Evolutionary conservation across 495 filamentous ascomycete species (phyloP).

Genomic region (Filosporella fistucella): DNA sequence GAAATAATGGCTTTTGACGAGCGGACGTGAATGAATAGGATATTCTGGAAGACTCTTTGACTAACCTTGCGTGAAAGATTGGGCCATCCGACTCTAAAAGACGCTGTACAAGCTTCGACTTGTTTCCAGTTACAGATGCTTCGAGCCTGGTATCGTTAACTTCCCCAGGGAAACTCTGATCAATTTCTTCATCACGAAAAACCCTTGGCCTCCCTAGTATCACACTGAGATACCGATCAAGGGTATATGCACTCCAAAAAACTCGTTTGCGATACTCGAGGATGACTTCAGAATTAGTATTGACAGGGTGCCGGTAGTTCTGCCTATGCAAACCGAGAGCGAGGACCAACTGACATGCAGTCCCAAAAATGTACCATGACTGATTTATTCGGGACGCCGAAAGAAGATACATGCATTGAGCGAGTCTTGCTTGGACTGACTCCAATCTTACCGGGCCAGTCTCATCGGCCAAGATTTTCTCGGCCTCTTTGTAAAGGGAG

Average conservation of each 20-base stretch:
- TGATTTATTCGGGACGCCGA: constrained; percentile 32
- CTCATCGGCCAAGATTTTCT: constrained; percentile 23
- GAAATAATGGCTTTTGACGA: neutral
- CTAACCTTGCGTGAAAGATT: constrained; percentile 5
- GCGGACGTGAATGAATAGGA: neutral
- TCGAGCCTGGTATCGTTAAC: constrained; percentile 53
- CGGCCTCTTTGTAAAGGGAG: neutral
- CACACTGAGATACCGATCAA: constrained; percentile 53
- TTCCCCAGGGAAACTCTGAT: constrained; percentile 46
- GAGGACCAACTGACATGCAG: constrained; percentile 24
- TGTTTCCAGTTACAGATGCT: constrained; percentile 39
- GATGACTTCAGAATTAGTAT: neutral
- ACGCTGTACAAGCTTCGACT: constrained; percentile 3
- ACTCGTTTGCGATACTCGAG: constrained; percentile 40
- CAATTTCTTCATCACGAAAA: constrained; percentile 47
- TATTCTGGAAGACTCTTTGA: constrained; percentile 2
- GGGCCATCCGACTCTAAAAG: constrained; percentile 3
- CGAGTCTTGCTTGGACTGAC: constrained; percentile 33
- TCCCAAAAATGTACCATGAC: constrained; percentile 35
- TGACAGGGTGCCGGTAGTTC: neutral
- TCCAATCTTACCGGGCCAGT: constrained; percentile 26
- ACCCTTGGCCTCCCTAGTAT: constrained; percentile 49
- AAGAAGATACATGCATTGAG: constrained; percentile 34
- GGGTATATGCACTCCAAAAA: constrained; percentile 51
- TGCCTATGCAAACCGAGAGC: constrained; percentile 31